These are phyloP conservation scores for Prunus padus DNA, from an alignment of 306 rosid genomes.

Conservation along the genomic window DNA sequence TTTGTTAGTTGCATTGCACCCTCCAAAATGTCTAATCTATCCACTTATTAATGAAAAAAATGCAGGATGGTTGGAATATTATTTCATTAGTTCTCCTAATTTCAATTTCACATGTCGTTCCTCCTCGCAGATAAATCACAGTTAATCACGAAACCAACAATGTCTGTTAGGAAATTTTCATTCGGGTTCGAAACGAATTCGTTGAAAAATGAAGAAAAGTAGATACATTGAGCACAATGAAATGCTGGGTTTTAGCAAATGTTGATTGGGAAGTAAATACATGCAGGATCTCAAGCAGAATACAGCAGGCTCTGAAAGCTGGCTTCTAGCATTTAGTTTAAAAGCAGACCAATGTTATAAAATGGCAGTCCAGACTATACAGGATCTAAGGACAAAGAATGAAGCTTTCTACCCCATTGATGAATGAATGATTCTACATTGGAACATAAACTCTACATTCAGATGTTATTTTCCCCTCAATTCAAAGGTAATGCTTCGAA, in stretches of 20 bases:
- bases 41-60: neutral
- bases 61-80: neutral
- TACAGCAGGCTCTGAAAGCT: too few species aligned
- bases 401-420: constrained; percentile 25
- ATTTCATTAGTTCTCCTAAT: neutral
- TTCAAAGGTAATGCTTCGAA: constrained; percentile 26
- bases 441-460: constrained; percentile 18
- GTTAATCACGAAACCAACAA: too few species aligned
- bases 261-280: too few species aligned
- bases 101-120: neutral
- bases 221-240: too few species aligned
- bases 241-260: too few species aligned
- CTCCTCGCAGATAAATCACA: too few species aligned
- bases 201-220: too few species aligned
- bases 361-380: neutral
- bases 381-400: constrained; percentile 18
- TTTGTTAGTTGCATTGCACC: neutral
- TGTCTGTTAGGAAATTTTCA: too few species aligned
- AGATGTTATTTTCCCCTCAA: constrained; percentile 19
- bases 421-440: constrained; percentile 26
- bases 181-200: too few species aligned
- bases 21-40: neutral
- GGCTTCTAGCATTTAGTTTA: neutral
- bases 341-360: neutral
- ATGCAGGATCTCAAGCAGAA: too few species aligned